A percentile compares a stretch with the other conserved stretches of the same genome.
Evolutionary conservation across 1,284 basidiomycete species (phyloP).

Genomic region (Fistulina hepatica): DNA sequence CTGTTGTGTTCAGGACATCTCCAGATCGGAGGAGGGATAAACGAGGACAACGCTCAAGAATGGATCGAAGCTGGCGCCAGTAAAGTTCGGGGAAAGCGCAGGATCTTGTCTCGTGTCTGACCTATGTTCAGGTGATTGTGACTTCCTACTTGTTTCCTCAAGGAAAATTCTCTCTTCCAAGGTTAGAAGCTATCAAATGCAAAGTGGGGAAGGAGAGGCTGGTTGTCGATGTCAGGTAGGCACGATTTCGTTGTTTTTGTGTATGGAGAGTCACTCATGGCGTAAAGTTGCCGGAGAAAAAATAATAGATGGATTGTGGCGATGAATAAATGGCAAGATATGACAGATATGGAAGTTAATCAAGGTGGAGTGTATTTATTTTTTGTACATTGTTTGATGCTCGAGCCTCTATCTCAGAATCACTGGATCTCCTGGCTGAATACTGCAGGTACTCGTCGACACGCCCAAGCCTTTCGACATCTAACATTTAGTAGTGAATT

Average conservation of each 20-base stretch:
- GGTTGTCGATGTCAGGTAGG: conserved; percentile 89
- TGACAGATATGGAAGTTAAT: conserved; percentile 90
- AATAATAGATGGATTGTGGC: conserved; percentile 85
- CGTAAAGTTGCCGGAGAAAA: conserved; percentile 71
- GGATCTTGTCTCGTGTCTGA: conserved; percentile 1
- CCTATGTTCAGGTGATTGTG: conserved; percentile 70
- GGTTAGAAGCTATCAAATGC: conserved; percentile 57
- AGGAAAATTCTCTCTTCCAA: conserved; percentile 66
- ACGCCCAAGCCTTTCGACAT: background rate
- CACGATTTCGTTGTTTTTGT: background rate
- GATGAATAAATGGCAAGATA: conserved; percentile 98
- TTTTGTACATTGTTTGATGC: conserved; percentile 2
- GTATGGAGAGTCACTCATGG: background rate
- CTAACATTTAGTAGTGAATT: conserved; percentile 63
- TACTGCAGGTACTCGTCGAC: conserved; percentile 55
- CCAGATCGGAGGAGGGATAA: conserved; percentile 94
- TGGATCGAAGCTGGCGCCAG: conserved; percentile 89
- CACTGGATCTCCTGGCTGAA: conserved; percentile 57
- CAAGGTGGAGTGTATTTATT: conserved; percentile 40
- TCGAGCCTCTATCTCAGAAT: conserved; percentile 34
- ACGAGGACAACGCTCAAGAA: conserved; percentile 62
- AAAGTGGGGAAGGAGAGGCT: conserved; percentile 77
- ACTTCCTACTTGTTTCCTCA: conserved; percentile 92
- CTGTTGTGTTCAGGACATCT: conserved; percentile 38
- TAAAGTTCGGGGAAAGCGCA: conserved; percentile 48